These are phyloP conservation scores for Pseudotulostoma volvatum DNA, from an alignment of 495 filamentous ascomycete genomes.

Conservation along the genomic window DNA sequence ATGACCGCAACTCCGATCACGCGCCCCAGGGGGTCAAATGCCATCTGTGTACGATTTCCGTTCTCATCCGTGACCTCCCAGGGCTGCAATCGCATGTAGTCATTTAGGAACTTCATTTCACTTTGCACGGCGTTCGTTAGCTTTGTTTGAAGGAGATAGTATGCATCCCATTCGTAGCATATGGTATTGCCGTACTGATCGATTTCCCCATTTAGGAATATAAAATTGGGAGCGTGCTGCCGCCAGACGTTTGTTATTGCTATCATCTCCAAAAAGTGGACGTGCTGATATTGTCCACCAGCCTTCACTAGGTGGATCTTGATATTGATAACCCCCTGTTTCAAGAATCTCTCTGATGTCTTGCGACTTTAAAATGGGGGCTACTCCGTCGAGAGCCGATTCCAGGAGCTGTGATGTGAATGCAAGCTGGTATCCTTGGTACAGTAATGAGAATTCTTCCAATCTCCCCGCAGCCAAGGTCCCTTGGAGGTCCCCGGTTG, in stretches of 20 bases:
- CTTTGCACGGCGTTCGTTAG: conserved; percentile 3
- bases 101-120: not conserved
- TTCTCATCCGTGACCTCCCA: conserved; percentile 7
- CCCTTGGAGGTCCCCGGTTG: no score
- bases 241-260: no score
- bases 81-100: conserved; percentile 8
- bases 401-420: no score
- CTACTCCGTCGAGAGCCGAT: no score
- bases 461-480: no score
- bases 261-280: no score
- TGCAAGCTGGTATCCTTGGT: no score
- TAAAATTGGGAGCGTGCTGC: not conserved
- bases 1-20: conserved; percentile 10
- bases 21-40: conserved; percentile 8
- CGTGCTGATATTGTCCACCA: conserved; percentile 11
- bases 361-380: no score
- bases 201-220: not conserved
- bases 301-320: not conserved
- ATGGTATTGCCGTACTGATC: not conserved
- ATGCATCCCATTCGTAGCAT: not conserved
- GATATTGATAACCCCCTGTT: no score
- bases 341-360: no score
- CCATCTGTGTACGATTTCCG: conserved; percentile 5
- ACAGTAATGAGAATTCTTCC: no score
- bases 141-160: not conserved